Evolutionary conservation across 352 stramenopile genomes (phyloP).

Genomic region (Phytophthora cactorum): DNA sequence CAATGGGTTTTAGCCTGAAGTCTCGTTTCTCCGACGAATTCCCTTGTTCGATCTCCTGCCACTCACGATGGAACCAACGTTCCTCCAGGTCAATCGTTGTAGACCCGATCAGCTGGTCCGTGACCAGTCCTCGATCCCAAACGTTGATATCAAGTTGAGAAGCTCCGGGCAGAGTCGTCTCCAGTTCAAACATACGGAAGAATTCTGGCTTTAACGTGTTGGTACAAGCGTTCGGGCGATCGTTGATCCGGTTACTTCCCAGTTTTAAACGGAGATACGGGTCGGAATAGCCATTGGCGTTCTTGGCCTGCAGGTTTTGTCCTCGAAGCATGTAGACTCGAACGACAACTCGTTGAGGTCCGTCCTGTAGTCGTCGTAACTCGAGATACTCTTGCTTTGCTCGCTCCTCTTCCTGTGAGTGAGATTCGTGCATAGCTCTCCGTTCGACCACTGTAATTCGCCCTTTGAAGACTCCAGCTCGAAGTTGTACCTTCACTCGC

Average conservation of each 20-base stretch:
- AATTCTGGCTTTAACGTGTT: conserved; percentile 88
- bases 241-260: conserved; percentile 73
- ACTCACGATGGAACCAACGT: conserved; percentile 91
- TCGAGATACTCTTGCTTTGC: conserved; percentile 32
- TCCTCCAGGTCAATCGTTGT: conserved; percentile 94
- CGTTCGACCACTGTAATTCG: conserved; percentile 65
- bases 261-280: conserved; percentile 81
- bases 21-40: conserved; percentile 13
- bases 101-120: conserved; percentile 90
- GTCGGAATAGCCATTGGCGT: conserved; percentile 80
- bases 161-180: conserved; percentile 72
- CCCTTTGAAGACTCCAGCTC: conserved; percentile 84
- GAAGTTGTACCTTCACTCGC: conserved; percentile 59
- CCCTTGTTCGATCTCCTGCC: conserved; percentile 64
- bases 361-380: conserved; percentile 33
- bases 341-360: conserved; percentile 64
- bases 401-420: conserved; percentile 26
- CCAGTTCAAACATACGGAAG: conserved; percentile 68
- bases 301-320: conserved; percentile 80
- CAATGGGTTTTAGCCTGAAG: conserved; percentile 79
- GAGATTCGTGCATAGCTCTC: conserved; percentile 13
- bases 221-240: conserved; percentile 64
- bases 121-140: conserved; percentile 80
- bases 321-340: conserved; percentile 80
- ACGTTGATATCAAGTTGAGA: conserved; percentile 83